Evolutionary conservation across 2,329 filamentous ascomycete genomes (phyloP).

Genomic region (Hypoxylon sp.): DNA sequence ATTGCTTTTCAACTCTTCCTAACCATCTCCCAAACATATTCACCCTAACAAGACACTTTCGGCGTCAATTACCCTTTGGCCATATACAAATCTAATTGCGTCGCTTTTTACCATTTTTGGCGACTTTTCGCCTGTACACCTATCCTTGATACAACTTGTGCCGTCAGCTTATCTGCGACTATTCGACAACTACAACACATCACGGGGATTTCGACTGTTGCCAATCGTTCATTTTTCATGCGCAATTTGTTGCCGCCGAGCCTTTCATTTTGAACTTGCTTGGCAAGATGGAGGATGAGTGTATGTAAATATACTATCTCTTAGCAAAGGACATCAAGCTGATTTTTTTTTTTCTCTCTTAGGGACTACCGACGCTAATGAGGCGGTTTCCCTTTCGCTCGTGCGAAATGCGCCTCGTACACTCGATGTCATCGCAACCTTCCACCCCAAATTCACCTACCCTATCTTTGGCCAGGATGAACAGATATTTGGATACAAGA

Average conservation of each 20-base stretch:
- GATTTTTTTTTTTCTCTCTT: conserved; percentile 9
- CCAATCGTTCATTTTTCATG: background rate
- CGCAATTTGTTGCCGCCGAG: background rate
- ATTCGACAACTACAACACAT: background rate
- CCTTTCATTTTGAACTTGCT: background rate
- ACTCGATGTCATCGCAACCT: conserved; percentile 73
- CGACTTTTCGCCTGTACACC: background rate
- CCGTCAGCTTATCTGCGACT: conserved; percentile 5
- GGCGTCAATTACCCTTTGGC: background rate
- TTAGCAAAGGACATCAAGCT: conserved; percentile 7
- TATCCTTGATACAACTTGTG: background rate
- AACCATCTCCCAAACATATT: background rate
- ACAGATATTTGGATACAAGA: conserved; percentile 89
- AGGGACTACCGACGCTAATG: conserved; percentile 74
- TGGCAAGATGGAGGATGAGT: conserved; percentile 52
- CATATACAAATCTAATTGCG: background rate
- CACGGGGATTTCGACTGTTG: background rate
- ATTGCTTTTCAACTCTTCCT: background rate
- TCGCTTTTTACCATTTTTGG: background rate
- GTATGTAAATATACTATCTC: conserved; percentile 41
- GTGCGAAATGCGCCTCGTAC: conserved; percentile 52
- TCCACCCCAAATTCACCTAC: conserved; percentile 91
- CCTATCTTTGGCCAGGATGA: conserved; percentile 95
- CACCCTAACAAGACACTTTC: background rate
- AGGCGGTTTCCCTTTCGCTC: conserved; percentile 72